phyloP scores from a whole-genome alignment of 2,329 filamentous ascomycete genomes.

The Colletotrichum incanum region DNA sequence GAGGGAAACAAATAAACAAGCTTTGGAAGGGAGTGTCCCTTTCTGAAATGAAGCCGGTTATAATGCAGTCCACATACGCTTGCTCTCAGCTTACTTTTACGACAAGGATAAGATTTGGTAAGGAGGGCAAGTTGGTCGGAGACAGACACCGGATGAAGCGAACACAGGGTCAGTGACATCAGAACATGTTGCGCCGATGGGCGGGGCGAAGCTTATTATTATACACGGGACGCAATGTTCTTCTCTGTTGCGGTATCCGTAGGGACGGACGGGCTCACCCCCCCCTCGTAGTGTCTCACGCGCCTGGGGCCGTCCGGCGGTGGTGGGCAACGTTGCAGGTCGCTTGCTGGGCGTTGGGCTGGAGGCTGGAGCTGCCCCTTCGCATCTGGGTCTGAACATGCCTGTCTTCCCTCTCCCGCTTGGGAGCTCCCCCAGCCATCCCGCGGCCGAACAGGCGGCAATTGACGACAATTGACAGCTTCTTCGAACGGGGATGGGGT shows the following conservation, averaged over 20 bases:
- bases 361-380: constrained; percentile 23
- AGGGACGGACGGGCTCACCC: constrained; percentile 6
- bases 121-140: neutral
- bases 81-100: neutral
- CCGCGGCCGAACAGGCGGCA: constrained; percentile 16
- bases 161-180: constrained; percentile 39
- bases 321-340: neutral
- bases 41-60: neutral
- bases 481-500: constrained; percentile 5
- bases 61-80: neutral
- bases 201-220: constrained; percentile 42
- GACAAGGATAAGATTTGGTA: neutral
- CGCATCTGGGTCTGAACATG: neutral
- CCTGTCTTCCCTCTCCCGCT: neutral
- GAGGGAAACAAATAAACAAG: constrained; percentile 27
- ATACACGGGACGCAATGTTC: constrained; percentile 36
- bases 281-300: constrained; percentile 15
- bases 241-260: constrained; percentile 14
- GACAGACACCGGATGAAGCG: neutral
- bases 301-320: constrained; percentile 17
- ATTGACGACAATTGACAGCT: constrained; percentile 34
- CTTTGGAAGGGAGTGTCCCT: neutral
- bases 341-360: neutral
- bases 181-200: constrained; percentile 35
- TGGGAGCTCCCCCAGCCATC: constrained; percentile 8